Percentiles rank a stretch among this genome's conserved stretches.
phyloP scores from a whole-genome alignment of 2,329 filamentous ascomycete genomes.

The Neospermospora avenae region DNA sequence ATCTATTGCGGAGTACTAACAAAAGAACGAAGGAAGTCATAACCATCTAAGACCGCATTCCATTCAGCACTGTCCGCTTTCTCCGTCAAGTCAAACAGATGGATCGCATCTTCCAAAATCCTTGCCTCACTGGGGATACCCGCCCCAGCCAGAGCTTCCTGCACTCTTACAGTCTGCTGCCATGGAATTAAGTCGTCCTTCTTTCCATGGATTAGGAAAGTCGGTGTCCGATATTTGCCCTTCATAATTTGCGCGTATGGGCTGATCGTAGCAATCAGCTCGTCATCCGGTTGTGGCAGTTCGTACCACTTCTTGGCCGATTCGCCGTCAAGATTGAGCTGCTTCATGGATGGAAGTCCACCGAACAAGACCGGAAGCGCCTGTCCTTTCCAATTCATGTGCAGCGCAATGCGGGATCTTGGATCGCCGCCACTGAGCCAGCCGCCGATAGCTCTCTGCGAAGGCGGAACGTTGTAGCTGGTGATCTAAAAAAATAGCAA shows the following conservation, averaged over 20 bases:
- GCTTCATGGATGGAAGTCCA: conserved; percentile 17
- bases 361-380: conserved; percentile 38
- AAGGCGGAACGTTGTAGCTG: conserved; percentile 14
- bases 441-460: background rate
- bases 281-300: conserved; percentile 4
- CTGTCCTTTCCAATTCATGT: conserved; percentile 43
- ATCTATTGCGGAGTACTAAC: no score
- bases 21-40: no score
- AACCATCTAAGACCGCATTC: no score
- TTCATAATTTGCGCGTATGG: conserved; percentile 35
- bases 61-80: no score
- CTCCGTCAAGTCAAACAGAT: no score
- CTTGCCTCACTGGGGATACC: no score
- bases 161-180: no score
- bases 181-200: conserved; percentile 38
- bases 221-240: conserved; percentile 35
- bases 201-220: conserved; percentile 35
- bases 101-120: no score
- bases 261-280: conserved; percentile 23
- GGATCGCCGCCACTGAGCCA: conserved; percentile 30
- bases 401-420: conserved; percentile 38
- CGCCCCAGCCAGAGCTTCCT: no score
- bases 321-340: no score
- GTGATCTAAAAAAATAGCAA: conserved; percentile 9
- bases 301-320: no score